Evolutionary conservation across 177 flowering plant species (phyloP).

Genomic region (Vitis hybrid): DNA sequence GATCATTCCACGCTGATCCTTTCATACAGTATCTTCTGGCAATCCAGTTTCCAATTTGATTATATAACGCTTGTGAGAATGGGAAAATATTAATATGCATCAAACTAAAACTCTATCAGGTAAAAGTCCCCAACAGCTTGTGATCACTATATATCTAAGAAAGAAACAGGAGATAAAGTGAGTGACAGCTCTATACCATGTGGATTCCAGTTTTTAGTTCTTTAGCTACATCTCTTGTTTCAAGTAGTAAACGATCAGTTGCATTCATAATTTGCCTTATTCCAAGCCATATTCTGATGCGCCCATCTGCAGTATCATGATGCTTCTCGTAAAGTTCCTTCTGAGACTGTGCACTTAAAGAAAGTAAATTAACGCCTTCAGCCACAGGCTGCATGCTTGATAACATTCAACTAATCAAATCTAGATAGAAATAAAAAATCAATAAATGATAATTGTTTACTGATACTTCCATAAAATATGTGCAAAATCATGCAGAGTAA

Average conservation of each 20-base stretch:
- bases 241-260: constrained; percentile 63
- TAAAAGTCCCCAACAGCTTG: too few species aligned
- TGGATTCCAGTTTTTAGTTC: constrained; percentile 85
- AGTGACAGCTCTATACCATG: constrained; percentile 47
- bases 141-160: too few species aligned
- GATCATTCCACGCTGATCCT: too few species aligned
- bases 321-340: constrained; percentile 68
- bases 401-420: too few species aligned
- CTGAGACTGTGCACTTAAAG: constrained; percentile 59
- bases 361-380: neutral
- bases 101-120: too few species aligned
- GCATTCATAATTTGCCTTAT: constrained; percentile 90
- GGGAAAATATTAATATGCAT: too few species aligned
- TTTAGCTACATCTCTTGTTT: constrained; percentile 68
- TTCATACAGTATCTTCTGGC: too few species aligned
- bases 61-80: too few species aligned
- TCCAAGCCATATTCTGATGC: constrained; percentile 87
- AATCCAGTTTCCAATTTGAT: too few species aligned
- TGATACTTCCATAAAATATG: too few species aligned
- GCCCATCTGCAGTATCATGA: constrained; percentile 81
- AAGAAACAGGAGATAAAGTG: neutral
- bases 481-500: too few species aligned
- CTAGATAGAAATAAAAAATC: neutral
- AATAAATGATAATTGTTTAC: too few species aligned
- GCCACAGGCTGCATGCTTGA: neutral